Evolutionary conservation across 2,329 filamentous ascomycete genomes (phyloP), one percentile per base, ranked within the genome.

Genomic region (Alternaria novae-zelandiae): DNA sequence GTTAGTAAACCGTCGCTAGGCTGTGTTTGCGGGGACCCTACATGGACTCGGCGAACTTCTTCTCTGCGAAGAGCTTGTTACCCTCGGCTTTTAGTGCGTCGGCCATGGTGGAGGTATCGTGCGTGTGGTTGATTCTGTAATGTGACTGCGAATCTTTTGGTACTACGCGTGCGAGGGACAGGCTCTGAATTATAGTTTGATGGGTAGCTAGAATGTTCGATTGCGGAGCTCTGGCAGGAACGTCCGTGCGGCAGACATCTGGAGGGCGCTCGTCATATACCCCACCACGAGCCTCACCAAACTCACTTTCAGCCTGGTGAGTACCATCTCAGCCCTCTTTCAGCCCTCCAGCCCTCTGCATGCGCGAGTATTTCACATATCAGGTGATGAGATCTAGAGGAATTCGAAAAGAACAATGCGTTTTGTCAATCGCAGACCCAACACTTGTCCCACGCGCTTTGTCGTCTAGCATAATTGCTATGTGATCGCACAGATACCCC

Each of bases 61-160:
- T 98, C 67, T 93, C 94, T 70, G 93, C 91, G 82, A 99, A 99
- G 83, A 96, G 94, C 86, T 97, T 97, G 87, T 99, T 99, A 86
- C 95, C 96, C 80, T 96, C 91, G 77, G 94, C 93, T 87, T 99
- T 99, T 77, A 99, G 89, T 88, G 95, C 87, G 82, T 91, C 89
- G 70, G 89, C 88, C 88, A 90, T 90, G 68, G 43, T 83, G 63
- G 43, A 21, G 54, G 44, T 51, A 59, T 47, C 61, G 47, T 55
- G 36, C 12, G 20, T 43, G 43, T 43, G 11, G 23, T 30, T 61
- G 50, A 63, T 55, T 57, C 55, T 49, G n/a, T 11, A 20, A 17
- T 36, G 25, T 25, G 43, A 47, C 45, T 63, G 51, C 20, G 25
- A 54, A 54, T 51, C 54, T 64, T 51, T 44, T 55, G 67, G 54